Evolutionary conservation across 2,329 filamentous ascomycete genomes (phyloP).

Genomic region (Anisogramma anomala): DNA sequence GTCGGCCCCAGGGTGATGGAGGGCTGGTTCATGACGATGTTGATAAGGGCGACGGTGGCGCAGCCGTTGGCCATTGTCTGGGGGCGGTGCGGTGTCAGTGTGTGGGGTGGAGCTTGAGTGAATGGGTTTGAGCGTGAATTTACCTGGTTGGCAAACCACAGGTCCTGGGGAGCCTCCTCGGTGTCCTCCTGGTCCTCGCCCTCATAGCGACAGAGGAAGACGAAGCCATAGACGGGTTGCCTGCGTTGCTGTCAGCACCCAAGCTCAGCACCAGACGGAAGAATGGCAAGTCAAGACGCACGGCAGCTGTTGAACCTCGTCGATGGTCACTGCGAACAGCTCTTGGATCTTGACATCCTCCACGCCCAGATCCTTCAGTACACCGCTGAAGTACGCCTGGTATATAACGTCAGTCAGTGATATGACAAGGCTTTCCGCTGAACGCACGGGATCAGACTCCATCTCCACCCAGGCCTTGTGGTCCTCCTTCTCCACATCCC

Average conservation of each 20-base stretch:
- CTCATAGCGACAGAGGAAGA: constrained; percentile 72
- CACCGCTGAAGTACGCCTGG: constrained; percentile 69
- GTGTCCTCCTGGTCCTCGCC: constrained; percentile 42
- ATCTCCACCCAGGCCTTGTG: constrained; percentile 74
- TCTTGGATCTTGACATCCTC: constrained; percentile 63
- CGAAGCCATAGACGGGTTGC: constrained; percentile 69
- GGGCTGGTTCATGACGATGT: constrained; percentile 79
- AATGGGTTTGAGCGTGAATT: neutral
- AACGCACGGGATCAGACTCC: constrained; percentile 86
- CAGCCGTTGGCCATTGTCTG: constrained; percentile 76
- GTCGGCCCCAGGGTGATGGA: constrained; percentile 56
- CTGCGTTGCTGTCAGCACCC: constrained; percentile 34
- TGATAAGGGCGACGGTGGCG: constrained; percentile 83
- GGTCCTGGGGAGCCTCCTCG: constrained; percentile 40
- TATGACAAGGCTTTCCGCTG: too few relatives aligned
- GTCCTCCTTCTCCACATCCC: constrained; percentile 39
- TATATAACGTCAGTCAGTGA: neutral
- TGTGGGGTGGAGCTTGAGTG: neutral
- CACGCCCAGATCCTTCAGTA: constrained; percentile 70
- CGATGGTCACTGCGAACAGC: constrained; percentile 50
- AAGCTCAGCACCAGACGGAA: constrained; percentile 1
- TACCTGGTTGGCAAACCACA: constrained; percentile 82
- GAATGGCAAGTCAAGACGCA: constrained; percentile 26
- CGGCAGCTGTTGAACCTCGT: constrained; percentile 56
- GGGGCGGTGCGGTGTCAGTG: constrained; percentile 10